Evolutionary conservation across 495 filamentous ascomycete species (phyloP).

Genomic region (Achaetomiella virescens): DNA sequence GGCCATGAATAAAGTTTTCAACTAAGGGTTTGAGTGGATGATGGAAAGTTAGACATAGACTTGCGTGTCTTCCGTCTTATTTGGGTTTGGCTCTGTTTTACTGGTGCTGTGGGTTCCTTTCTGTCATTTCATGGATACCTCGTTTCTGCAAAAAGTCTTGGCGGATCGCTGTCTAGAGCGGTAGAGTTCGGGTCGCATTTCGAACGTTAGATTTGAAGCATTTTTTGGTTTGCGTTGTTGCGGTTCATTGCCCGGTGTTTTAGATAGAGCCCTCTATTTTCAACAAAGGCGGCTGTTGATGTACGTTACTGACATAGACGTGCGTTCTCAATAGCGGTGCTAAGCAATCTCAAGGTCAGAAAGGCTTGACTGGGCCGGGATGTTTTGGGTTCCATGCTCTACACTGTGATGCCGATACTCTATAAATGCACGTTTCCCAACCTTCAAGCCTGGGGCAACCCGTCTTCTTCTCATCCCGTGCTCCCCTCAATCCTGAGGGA

Average conservation of each 20-base stretch:
- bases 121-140: conserved; percentile 8
- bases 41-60: not conserved
- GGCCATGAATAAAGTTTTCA: conserved; percentile 69
- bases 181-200: conserved; percentile 7
- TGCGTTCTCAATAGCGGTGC: too few species aligned
- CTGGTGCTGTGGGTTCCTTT: not conserved
- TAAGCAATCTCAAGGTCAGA: too few species aligned
- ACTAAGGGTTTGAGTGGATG: not conserved
- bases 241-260: not conserved
- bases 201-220: conserved; percentile 6
- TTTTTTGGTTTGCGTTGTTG: not conserved
- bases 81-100: not conserved
- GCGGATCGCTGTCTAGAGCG: not conserved
- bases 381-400: too few species aligned
- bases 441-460: too few species aligned
- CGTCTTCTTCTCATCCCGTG: not conserved
- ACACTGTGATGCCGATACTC: too few species aligned
- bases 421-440: not conserved
- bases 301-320: too few species aligned
- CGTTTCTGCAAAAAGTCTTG: conserved; percentile 5
- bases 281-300: too few species aligned
- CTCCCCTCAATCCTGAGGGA: not conserved
- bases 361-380: too few species aligned
- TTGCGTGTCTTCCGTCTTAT: not conserved
- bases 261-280: too few species aligned